Evolutionary conservation across 352 stramenopile genomes (phyloP).

Genomic region (Pythium pyrilobum): DNA sequence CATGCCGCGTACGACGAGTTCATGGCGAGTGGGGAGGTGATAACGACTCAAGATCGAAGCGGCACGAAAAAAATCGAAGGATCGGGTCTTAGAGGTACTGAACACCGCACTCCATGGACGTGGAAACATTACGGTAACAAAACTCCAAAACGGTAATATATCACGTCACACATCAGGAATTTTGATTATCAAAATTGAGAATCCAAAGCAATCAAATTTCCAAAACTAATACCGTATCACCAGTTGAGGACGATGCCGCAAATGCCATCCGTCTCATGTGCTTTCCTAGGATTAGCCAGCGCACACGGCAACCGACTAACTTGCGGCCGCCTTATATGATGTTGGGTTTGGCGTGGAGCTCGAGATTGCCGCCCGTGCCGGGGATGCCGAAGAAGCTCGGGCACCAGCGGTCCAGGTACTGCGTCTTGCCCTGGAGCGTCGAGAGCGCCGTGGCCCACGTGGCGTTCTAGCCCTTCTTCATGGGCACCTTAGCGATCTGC

Average conservation of each 20-base stretch:
- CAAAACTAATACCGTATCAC: too few relatives aligned
- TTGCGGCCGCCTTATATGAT: neutral
- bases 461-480: slow-evolving; percentile 31
- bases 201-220: too few relatives aligned
- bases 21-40: neutral
- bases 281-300: too few relatives aligned
- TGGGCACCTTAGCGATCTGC: slow-evolving; percentile 32
- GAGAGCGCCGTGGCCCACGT: slow-evolving; percentile 34
- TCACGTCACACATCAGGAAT: neutral
- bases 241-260: too few relatives aligned
- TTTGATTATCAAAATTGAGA: too few relatives aligned
- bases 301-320: too few relatives aligned
- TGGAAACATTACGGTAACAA: too few relatives aligned
- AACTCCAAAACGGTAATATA: neutral
- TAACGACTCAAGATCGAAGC: too few relatives aligned
- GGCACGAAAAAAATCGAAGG: too few relatives aligned
- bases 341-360: slow-evolving; percentile 45
- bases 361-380: slow-evolving; percentile 40
- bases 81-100: too few relatives aligned
- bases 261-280: too few relatives aligned
- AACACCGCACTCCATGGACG: too few relatives aligned
- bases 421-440: slow-evolving; percentile 45
- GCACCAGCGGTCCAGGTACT: slow-evolving; percentile 78
- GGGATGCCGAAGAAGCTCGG: slow-evolving; percentile 48
- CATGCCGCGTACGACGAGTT: slow-evolving; percentile 49